Percentiles rank a stretch among this genome's conserved stretches.
Evolutionary conservation across 73 alveolate genomes (phyloP).

Genomic region (Stentor roeselii): DNA sequence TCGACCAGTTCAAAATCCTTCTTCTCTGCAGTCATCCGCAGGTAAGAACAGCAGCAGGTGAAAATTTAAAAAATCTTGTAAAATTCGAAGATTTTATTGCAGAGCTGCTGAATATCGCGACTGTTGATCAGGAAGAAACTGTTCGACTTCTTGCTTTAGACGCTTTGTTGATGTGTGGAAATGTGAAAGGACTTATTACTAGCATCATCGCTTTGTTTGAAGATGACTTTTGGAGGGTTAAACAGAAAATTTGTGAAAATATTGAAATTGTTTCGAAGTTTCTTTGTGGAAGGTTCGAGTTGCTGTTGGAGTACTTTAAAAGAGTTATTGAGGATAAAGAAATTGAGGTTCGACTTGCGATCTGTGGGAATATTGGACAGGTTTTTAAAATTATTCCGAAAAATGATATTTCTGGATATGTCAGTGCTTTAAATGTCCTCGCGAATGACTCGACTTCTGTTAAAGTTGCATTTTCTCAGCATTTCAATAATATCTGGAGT

Average conservation of each 20-base stretch:
- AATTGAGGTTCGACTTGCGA: neutral
- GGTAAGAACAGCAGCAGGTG: conserved; percentile 64
- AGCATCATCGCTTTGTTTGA: neutral
- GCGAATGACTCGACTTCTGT: neutral
- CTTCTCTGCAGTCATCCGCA: conserved; percentile 34
- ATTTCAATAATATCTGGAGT: neutral
- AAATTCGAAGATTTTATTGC: conserved; percentile 44
- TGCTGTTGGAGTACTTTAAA: neutral
- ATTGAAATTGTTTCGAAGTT: neutral
- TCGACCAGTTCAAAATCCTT: conserved; percentile 42
- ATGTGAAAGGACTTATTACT: neutral
- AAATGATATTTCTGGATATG: no score
- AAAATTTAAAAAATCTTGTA: conserved; percentile 44
- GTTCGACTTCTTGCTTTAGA: conserved; percentile 66
- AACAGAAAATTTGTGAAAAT: neutral
- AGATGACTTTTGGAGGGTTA: neutral
- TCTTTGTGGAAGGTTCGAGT: neutral
- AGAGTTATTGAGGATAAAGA: neutral
- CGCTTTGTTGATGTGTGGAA: neutral
- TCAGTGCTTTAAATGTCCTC: neutral
- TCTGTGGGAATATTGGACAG: neutral
- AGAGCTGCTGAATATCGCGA: conserved; percentile 41
- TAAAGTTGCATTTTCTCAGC: neutral
- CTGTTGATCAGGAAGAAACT: conserved; percentile 60
- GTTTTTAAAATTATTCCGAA: neutral